Evolutionary conservation across 2,329 filamentous ascomycete species (phyloP).

Genomic region (Colletotrichum horii): DNA sequence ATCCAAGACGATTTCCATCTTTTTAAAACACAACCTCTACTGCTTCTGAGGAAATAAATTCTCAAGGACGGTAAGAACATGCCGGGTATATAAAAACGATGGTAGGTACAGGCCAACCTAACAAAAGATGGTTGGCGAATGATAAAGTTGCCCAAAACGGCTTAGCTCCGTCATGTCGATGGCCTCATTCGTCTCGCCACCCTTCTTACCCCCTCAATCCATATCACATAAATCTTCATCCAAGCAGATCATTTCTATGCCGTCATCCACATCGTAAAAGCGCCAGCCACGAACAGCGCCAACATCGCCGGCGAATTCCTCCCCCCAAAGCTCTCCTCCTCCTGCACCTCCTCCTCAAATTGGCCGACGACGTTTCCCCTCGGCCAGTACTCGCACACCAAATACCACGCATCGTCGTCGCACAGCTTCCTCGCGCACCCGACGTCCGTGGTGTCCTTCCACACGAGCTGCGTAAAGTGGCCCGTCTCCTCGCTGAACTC

Average conservation of each 20-base stretch:
- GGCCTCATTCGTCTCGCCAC: neutral
- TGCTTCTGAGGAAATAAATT: fast-evolving
- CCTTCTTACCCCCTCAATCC: neutral
- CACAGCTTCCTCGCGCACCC: conserved; percentile 51
- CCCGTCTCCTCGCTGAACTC: conserved; percentile 66
- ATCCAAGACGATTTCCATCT: neutral
- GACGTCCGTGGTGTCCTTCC: conserved; percentile 65
- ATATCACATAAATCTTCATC: neutral
- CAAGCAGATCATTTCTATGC: neutral
- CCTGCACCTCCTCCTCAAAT: conserved; percentile 41
- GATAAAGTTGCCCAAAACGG: neutral
- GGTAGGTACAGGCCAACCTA: neutral
- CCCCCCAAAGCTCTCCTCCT: neutral
- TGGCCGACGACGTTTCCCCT: conserved; percentile 65
- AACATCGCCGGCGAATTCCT: neutral
- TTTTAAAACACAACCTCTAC: too few relatives aligned
- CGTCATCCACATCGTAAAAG: neutral
- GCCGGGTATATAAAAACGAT: neutral
- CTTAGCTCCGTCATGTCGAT: neutral
- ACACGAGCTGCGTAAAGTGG: conserved; percentile 77
- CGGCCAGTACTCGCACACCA: conserved; percentile 75
- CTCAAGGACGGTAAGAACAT: too few relatives aligned
- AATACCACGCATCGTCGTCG: conserved; percentile 58
- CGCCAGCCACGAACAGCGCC: neutral
- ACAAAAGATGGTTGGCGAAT: neutral